These are phyloP conservation scores for Puccinellia tenuiflora DNA, from an alignment of 176 grass and related monocot genomes.

Conservation along the genomic window DNA sequence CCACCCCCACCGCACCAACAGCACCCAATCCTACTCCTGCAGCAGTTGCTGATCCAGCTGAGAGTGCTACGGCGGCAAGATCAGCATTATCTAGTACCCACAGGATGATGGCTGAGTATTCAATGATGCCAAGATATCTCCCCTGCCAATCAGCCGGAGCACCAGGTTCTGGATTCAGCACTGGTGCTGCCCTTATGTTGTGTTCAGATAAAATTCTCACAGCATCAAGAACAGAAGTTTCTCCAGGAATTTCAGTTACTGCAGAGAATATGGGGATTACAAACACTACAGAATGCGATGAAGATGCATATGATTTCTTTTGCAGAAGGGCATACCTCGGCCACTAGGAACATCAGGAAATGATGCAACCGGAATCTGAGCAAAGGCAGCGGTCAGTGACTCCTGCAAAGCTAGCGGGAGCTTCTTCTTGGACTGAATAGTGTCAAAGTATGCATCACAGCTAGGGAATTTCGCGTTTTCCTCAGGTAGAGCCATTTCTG, in stretches of 20 bases:
- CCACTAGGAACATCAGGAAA: slow-evolving; percentile 85
- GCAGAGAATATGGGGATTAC: slow-evolving; percentile 6
- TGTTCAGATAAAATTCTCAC: slow-evolving; percentile 70
- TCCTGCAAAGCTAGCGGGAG: slow-evolving; percentile 71
- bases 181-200: slow-evolving; percentile 79
- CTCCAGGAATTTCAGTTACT: slow-evolving; percentile 87
- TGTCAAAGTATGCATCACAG: slow-evolving; percentile 88
- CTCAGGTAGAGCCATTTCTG: slow-evolving; percentile 37
- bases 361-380: slow-evolving; percentile 65
- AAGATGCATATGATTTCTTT: not conserved
- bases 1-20: slow-evolving; percentile 43
- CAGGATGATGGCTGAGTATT: slow-evolving; percentile 71
- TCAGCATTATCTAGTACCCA: slow-evolving; percentile 89
- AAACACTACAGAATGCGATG: not conserved
- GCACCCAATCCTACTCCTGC: slow-evolving; percentile 47
- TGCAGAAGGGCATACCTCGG: slow-evolving; percentile 44
- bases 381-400: slow-evolving; percentile 67
- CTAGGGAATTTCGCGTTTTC: slow-evolving; percentile 36
- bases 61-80: slow-evolving; percentile 44
- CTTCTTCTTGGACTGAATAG: slow-evolving; percentile 90
- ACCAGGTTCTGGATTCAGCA: slow-evolving; percentile 49
- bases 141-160: slow-evolving; percentile 48
- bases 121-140: slow-evolving; percentile 73
- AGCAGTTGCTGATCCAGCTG: slow-evolving; percentile 46
- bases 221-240: slow-evolving; percentile 60